phyloP scores from a whole-genome alignment of 2,329 filamentous ascomycete species.

The Trichoderma sp. region DNA sequence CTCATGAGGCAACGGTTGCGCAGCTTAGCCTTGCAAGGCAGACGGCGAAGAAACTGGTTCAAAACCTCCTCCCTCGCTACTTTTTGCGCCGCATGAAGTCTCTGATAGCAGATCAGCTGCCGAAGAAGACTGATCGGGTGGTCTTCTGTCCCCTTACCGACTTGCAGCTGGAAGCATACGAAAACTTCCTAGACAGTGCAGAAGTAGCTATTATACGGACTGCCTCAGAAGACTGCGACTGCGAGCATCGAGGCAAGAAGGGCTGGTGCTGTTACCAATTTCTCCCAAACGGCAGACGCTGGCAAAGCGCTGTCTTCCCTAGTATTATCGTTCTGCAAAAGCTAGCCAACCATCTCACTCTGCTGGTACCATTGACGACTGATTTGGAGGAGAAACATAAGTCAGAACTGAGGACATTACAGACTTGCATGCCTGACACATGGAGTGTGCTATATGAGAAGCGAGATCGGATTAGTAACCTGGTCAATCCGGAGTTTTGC shows the following conservation, averaged over 20 bases:
- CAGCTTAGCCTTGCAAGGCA: conserved; percentile 80
- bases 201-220: conserved; percentile 68
- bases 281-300: conserved; percentile 64
- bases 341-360: conserved; percentile 87
- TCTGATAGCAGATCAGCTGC: conserved; percentile 86
- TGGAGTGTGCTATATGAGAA: conserved; percentile 75
- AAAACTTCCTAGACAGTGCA: conserved; percentile 71
- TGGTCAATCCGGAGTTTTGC: conserved; percentile 87
- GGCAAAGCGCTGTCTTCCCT: conserved; percentile 82
- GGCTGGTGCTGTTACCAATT: conserved; percentile 78
- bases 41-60: conserved; percentile 80
- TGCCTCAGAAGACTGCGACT: conserved; percentile 68
- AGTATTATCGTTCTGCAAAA: conserved; percentile 81
- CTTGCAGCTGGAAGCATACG: conserved; percentile 78
- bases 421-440: conserved; percentile 70
- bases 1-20: conserved; percentile 82
- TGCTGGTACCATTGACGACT: conserved; percentile 69
- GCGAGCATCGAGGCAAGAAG: conserved; percentile 63
- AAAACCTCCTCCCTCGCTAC: conserved; percentile 84
- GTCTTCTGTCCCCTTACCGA: conserved; percentile 92
- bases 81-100: conserved; percentile 93
- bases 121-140: conserved; percentile 90
- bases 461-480: conserved; percentile 76
- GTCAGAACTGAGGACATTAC: conserved; percentile 74
- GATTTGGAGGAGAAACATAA: conserved; percentile 72